A percentile compares a stretch with the other conserved stretches of the same genome.
Evolutionary conservation across 2,329 filamentous ascomycete genomes (phyloP).

Genomic region (Waltergamsia citrina): DNA sequence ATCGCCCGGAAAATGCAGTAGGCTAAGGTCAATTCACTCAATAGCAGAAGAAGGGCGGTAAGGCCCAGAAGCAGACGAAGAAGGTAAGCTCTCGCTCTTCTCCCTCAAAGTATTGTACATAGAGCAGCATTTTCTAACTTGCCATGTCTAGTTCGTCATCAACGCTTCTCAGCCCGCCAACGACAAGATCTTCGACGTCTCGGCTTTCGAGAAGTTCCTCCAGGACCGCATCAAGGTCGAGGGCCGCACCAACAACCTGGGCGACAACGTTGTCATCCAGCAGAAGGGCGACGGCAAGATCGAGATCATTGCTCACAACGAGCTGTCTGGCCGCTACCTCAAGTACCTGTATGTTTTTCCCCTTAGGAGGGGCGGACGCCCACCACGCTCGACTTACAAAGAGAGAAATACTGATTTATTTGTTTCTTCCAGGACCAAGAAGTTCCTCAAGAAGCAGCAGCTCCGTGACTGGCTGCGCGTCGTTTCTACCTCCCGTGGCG

Average conservation of each 20-base stretch:
- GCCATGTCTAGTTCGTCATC: constrained; percentile 77
- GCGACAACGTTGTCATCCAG: constrained; percentile 82
- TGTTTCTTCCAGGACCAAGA: constrained; percentile 69
- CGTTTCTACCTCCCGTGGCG: constrained; percentile 93
- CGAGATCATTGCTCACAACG: constrained; percentile 93
- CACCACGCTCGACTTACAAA: neutral
- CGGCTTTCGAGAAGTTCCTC: constrained; percentile 99
- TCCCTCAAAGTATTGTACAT: neutral
- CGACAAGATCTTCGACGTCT: constrained; percentile 99
- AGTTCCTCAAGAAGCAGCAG: constrained; percentile 99
- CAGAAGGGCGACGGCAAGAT: constrained; percentile 95
- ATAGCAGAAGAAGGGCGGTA: constrained; percentile 59
- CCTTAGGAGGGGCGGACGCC: no score
- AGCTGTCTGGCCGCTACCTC: constrained; percentile 97
- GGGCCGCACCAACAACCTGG: constrained; percentile 95
- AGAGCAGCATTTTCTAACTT: constrained; percentile 5
- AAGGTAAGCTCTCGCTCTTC: constrained; percentile 46
- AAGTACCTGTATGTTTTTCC: constrained; percentile 97
- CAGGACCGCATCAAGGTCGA: constrained; percentile 99
- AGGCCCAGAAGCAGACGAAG: constrained; percentile 77
- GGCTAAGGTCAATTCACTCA: constrained; percentile 67
- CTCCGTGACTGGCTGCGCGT: constrained; percentile 99
- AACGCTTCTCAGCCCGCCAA: constrained; percentile 95
- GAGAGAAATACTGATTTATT: neutral
- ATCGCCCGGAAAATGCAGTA: constrained; percentile 60